Conservation (phyloP, 352 stramenopile genomes). For the Phytophthora crassamura region DNA sequence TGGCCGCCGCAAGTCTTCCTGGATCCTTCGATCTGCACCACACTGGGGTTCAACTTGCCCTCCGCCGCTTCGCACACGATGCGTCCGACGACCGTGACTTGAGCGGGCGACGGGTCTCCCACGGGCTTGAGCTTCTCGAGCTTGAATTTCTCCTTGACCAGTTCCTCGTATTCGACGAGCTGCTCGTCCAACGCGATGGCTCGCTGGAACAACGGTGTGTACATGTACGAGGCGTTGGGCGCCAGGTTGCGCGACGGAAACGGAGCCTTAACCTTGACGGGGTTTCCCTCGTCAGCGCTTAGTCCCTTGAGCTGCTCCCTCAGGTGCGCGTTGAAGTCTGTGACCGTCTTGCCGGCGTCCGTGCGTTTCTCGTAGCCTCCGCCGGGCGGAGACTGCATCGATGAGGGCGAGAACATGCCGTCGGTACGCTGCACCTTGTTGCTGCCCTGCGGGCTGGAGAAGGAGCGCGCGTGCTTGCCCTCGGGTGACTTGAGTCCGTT, state of each 20-base stretch:
- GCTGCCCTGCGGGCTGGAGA: slow-evolving; percentile 55
- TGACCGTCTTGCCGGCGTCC: slow-evolving; percentile 80
- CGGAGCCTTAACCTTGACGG: slow-evolving; percentile 40
- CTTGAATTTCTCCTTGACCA: slow-evolving; percentile 70
- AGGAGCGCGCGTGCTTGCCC: slow-evolving; percentile 69
- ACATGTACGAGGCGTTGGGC: slow-evolving; percentile 79
- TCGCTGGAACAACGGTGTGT: slow-evolving; percentile 81
- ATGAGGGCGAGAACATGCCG: slow-evolving; percentile 78
- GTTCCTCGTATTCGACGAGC: slow-evolving; percentile 77
- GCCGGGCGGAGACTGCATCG: slow-evolving; percentile 73
- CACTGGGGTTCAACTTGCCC: slow-evolving; percentile 84
- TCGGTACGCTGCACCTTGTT: slow-evolving; percentile 77
- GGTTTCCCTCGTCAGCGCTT: slow-evolving; percentile 11
- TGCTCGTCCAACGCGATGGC: slow-evolving; percentile 82
- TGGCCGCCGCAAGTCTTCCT: slow-evolving; percentile 85
- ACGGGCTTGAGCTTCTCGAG: slow-evolving; percentile 71
- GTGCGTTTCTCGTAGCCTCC: slow-evolving; percentile 79
- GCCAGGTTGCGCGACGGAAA: slow-evolving; percentile 73
- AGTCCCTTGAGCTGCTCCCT: slow-evolving; percentile 55
- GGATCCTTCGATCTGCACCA: slow-evolving; percentile 83
- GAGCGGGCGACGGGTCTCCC: slow-evolving; percentile 74
- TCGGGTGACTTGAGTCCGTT: slow-evolving; percentile 82
- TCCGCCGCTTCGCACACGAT: slow-evolving; percentile 87
- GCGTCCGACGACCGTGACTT: slow-evolving; percentile 80
- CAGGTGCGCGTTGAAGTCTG: slow-evolving; percentile 81